Base-by-base conservation (phyloP, 1,284 basidiomycete species). In the Trametes sp. region DNA sequence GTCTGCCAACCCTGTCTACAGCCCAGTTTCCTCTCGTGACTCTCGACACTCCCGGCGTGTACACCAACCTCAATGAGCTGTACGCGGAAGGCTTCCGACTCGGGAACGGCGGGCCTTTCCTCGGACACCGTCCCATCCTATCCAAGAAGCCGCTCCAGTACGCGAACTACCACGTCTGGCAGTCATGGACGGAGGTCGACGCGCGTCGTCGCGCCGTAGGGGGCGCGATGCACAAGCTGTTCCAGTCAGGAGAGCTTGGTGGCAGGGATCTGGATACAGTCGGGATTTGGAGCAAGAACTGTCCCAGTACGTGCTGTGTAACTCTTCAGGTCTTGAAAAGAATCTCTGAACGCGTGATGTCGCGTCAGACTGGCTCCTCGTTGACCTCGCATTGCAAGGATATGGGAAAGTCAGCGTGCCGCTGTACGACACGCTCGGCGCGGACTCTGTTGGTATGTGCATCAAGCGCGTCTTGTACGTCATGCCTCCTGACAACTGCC, bases 351-450 rank as follows among this genome's bases (percentile, higher is more conserved):
- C 57, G 64, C 49, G 31, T 26, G 42, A 11, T 60, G 38, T 35
- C 7, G 38, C 61, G 33, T 26, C 24, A 90, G 96, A 97, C 78
- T 98, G 96, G 96, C 94, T 97, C 77, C 79, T 96, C 41, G 82
- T 95, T 52, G 94, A 95, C 71, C 81, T 94, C 54, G 92, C 92
- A 7, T 79, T 88, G 62, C 87, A 93, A 62, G 90, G 88, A 11
- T 97, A 96, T 74, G 82, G 84, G 19, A 89, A 93, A 73, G 89
- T 96, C 33, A 83, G 87, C 21, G 93, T 96, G 58, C 90, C 89
- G 69, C 80, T 98, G 61, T 98, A 98, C 76, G 95, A 98, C 74
- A 97, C 95, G 0, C 81, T 98, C 42, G 96, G 96, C 4, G 88
- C 88, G 63, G 90, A 94, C 69, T 84, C 90, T 49, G 89, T 92